Base-by-base conservation (phyloP, 2,329 filamentous ascomycete species). In the Paracamarosporium sp. region DNA sequence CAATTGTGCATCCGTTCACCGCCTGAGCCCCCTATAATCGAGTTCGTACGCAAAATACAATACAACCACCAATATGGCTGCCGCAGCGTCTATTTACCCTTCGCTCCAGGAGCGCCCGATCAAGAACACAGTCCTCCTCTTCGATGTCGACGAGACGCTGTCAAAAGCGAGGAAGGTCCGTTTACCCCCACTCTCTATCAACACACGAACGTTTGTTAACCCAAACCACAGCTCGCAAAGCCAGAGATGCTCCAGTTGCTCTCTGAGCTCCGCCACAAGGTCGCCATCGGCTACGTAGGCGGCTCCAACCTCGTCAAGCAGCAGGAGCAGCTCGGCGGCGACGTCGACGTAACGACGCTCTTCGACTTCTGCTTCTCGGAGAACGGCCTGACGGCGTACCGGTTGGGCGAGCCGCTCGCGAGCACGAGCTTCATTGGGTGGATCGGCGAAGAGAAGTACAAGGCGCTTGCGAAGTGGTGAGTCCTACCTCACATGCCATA, bases 341-440 rank as follows among this genome's bases (percentile, higher is more conserved):
- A 64, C 5, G 84, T 89, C 67, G 77, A 82, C 67, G 94, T 98
- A 60, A 93, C 88, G 51, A 83, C 87, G 61, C 88, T 98, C 71
- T 99, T 99, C 83, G 95, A 99, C 83, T 99, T 92, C 82, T 95
- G 90, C 86, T 99, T 99, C 82, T 84, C 93, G 57, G 95, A 99
- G 83, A 99, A 99, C 81, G 95, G 95, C 11, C 87, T 99, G 67
- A 96, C 91, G 1, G 95, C 94, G 41, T 96, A 86, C 84, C 92
- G 93, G 73, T 81, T 93, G 72, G 95, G 94, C 70, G 79, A 88
- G 76, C 84, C 86, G 54, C 86, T 98, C 56, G 83, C 89, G 1
- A 88, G 87, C 71, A 90, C 90, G 79, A 92, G 87, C 80, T 99
- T 98, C 86, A 97, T 98, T 82, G 79, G 87, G 69, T 96, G 89